These are phyloP conservation scores for Lumnitzera littorea DNA, from an alignment of 345 rosid species.

Conservation along the genomic window DNA sequence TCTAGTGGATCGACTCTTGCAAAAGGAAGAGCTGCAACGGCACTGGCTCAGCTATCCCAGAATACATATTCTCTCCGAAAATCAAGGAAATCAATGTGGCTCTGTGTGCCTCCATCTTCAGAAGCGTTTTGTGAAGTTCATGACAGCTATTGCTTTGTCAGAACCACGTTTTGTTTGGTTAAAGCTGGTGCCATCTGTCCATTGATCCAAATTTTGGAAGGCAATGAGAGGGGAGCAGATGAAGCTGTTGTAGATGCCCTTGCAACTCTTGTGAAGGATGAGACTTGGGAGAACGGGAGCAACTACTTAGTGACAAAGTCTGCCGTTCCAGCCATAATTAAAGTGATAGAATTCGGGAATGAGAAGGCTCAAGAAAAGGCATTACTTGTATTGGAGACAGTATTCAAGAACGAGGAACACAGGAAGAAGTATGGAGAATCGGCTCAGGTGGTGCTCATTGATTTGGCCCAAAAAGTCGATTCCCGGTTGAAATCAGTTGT, in stretches of 20 bases:
- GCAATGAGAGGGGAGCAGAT: conserved; percentile 41
- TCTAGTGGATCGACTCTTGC: conserved; percentile 35
- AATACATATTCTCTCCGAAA: conserved; percentile 39
- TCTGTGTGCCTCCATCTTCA: conserved; percentile 33
- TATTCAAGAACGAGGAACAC: conserved; percentile 36
- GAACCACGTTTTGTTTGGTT: conserved; percentile 49
- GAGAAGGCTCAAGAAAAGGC: conserved; percentile 50
- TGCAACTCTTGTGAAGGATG: conserved; percentile 51
- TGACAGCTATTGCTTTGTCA: conserved; percentile 36
- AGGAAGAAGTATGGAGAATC: conserved; percentile 31
- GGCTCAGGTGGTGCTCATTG: conserved; percentile 50
- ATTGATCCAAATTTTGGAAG: conserved; percentile 36
- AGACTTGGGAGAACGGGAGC: conserved; percentile 53
- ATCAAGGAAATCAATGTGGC: conserved; percentile 35
- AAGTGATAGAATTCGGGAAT: conserved; percentile 30
- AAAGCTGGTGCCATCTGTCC: conserved; percentile 50
- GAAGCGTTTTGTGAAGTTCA: conserved; percentile 46
- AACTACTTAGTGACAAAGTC: conserved; percentile 30
- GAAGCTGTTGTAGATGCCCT: conserved; percentile 46
- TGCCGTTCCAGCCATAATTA: conserved; percentile 33
- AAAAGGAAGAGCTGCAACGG: conserved; percentile 43
- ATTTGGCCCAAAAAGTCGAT: conserved; percentile 49
- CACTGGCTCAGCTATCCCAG: conserved; percentile 60
- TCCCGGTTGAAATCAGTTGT: conserved; percentile 33
- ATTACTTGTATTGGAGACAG: conserved; percentile 46